phyloP scores from a whole-genome alignment of 352 stramenopile species.

The Discostella stelligera region DNA sequence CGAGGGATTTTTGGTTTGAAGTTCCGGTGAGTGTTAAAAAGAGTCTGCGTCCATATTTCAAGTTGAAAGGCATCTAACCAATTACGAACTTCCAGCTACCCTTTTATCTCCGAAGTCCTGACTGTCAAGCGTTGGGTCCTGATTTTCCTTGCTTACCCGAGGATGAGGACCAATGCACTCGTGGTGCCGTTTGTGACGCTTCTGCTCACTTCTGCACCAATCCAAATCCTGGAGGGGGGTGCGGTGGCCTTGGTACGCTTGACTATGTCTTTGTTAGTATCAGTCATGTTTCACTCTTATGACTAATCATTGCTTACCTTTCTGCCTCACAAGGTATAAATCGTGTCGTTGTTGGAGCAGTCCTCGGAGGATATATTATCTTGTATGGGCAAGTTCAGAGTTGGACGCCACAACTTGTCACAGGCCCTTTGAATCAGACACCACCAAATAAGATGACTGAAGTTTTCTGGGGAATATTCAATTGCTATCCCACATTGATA shows the following conservation, averaged over 20 bases:
- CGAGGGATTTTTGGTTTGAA: slow-evolving; percentile 86
- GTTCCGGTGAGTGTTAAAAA: slow-evolving; percentile 57
- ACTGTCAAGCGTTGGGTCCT: slow-evolving; percentile 65
- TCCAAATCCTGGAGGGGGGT: slow-evolving; percentile 76
- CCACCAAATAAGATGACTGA: slow-evolving; percentile 84
- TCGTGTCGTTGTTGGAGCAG: slow-evolving; percentile 72
- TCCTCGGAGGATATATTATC: slow-evolving; percentile 84
- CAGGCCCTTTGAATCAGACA: slow-evolving; percentile 72
- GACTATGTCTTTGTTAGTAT: neutral
- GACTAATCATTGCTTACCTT: neutral
- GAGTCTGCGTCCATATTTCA: neutral
- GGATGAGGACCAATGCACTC: slow-evolving; percentile 44
- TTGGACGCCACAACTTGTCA: slow-evolving; percentile 83
- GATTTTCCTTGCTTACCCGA: slow-evolving; percentile 50
- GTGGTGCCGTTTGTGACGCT: slow-evolving; percentile 58
- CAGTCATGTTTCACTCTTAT: neutral
- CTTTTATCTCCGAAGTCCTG: slow-evolving; percentile 81
- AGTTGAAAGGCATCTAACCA: neutral
- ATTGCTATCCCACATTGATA: slow-evolving; percentile 75
- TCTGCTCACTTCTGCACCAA: slow-evolving; percentile 63
- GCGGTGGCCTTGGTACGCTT: slow-evolving; percentile 53
- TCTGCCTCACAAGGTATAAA: slow-evolving; percentile 48
- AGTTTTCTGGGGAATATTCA: slow-evolving; percentile 81
- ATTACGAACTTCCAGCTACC: slow-evolving; percentile 44
- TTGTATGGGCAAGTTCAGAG: slow-evolving; percentile 84